Base-by-base conservation (phyloP, 305 asterid species). In the Fraxinus paxiana region DNA sequence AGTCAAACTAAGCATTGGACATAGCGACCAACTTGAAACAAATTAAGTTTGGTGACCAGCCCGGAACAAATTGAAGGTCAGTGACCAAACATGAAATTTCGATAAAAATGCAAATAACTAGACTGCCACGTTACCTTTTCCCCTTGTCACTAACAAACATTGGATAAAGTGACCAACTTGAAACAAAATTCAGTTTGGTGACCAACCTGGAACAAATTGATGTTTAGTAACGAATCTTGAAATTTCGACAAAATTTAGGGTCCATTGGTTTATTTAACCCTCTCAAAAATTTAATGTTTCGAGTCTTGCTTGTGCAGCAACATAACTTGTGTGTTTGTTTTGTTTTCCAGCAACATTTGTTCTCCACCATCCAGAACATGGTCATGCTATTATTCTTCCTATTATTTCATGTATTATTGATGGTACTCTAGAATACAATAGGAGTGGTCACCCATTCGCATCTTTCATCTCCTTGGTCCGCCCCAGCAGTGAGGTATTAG, bases 311-410 rank as follows among this genome's bases (percentile, higher is more conserved):
- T 69, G 33, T 38, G 17, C 76, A 61, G 86, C 51, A 70, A 37
- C 59, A 30, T 87, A 79, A 78, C 83, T 83, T 73, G 41, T 79
- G 43, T 74, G 69, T 81, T 82, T 83, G 73, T 67, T 30, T 67
- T 80, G 38, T 48, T 85, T 88, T 90, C 84, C 98, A 96, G 98
- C 99, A 78, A 92, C 94, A 35, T 96, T 96, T 61, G 92, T 96
- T 87, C 99, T 96, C 87, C 97, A 96, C 85, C 99, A 96, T 88
- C 99, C 99, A 22, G 99, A 96, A 88, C 98, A 96, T 88, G 99
- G 99, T 46, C 97, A 92, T 86, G 84, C 97, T 86, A 98, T 96
- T 81, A 90, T 96, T 85, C 99, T 90, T 83, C 99, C 99, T 24
- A 92, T 96, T 83, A 96, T 96, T 77, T 96, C 98, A 54, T 93